phyloP scores from a whole-genome alignment of 1,139 yeast species.

The Saccharomyces hybrid region DNA sequence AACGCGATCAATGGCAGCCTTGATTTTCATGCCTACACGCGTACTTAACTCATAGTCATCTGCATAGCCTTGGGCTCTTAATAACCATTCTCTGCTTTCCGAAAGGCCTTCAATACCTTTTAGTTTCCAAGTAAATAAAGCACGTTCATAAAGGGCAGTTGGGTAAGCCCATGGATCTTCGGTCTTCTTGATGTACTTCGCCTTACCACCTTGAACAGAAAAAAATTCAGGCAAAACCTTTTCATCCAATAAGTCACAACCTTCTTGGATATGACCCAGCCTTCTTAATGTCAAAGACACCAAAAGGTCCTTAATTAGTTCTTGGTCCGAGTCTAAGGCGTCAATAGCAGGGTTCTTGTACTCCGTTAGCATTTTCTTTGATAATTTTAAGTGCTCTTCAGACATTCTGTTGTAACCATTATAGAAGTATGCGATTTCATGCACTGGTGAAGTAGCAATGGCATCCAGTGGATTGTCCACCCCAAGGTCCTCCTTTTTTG shows the following conservation, averaged over 20 bases:
- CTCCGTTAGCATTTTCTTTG: slow-evolving; percentile 43
- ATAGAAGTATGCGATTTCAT: slow-evolving; percentile 85
- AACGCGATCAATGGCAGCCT: slow-evolving; percentile 74
- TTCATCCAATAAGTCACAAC: slow-evolving; percentile 49
- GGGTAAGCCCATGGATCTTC: slow-evolving; percentile 88
- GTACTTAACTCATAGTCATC: slow-evolving; percentile 92
- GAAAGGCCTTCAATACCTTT: slow-evolving; percentile 44
- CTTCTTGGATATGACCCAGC: slow-evolving; percentile 53
- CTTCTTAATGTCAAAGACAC: slow-evolving; percentile 59
- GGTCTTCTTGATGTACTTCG: slow-evolving; percentile 40
- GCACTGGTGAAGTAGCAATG: slow-evolving; percentile 77
- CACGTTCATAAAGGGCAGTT: slow-evolving; percentile 77
- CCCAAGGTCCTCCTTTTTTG: slow-evolving; percentile 37
- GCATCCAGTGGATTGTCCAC: slow-evolving; percentile 55
- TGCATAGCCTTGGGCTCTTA: slow-evolving; percentile 63
- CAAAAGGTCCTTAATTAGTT: slow-evolving; percentile 57
- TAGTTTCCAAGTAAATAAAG: slow-evolving; percentile 71
- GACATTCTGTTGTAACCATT: slow-evolving; percentile 88
- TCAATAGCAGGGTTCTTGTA: slow-evolving; percentile 29
- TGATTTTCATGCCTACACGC: slow-evolving; percentile 80
- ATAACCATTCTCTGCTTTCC: slow-evolving; percentile 64
- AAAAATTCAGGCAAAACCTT: slow-evolving; percentile 42
- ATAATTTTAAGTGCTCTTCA: slow-evolving; percentile 44
- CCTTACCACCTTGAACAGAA: slow-evolving; percentile 23
- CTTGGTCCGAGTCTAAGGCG: slow-evolving; percentile 47